Percentiles rank a stretch among this genome's conserved stretches.
phyloP scores from a whole-genome alignment of 1,139 yeast species.

The Sugiyamaella novakii region DNA sequence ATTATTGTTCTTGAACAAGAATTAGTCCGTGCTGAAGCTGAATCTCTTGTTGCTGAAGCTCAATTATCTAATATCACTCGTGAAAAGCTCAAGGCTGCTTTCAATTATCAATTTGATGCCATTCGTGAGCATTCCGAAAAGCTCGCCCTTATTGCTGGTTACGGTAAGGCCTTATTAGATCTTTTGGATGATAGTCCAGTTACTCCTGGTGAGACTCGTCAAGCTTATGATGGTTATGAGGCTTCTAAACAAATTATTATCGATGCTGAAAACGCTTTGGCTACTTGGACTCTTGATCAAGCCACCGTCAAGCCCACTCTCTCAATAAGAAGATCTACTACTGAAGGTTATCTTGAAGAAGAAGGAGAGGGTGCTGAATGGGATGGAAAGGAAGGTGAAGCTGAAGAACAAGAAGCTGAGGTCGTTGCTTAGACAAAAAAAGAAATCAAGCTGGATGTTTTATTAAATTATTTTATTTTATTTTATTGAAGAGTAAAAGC shows the following conservation, averaged over 20 bases:
- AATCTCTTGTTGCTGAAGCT: conserved; percentile 97
- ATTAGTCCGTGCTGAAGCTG: conserved; percentile 98
- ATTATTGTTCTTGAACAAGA: conserved; percentile 95
- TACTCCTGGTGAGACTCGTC: conserved; percentile 99
- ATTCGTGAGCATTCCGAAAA: conserved; percentile 96
- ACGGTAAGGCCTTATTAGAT: conserved; percentile 96
- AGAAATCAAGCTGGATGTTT: conserved; percentile 7
- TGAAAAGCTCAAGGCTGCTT: conserved; percentile 96
- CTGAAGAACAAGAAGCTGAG: conserved; percentile 26
- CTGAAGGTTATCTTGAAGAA: conserved; percentile 65
- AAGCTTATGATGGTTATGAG: conserved; percentile 97
- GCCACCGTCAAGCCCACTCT: conserved; percentile 95
- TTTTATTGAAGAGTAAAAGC: conserved; percentile 14
- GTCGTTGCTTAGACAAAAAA: conserved; percentile 15
- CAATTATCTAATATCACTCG: conserved; percentile 97
- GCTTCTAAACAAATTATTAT: conserved; percentile 96
- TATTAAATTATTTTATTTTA: conserved; percentile 18
- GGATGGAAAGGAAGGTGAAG: conserved; percentile 45
- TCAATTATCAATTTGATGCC: conserved; percentile 95
- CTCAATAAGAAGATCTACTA: conserved; percentile 73
- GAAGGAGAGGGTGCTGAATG: conserved; percentile 56
- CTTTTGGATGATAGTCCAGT: conserved; percentile 95
- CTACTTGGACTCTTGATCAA: conserved; percentile 94
- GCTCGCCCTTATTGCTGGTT: conserved; percentile 94
- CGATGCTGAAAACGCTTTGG: conserved; percentile 95